phyloP scores from a whole-genome alignment of 1,139 yeast species.

The Pichia sp. region DNA sequence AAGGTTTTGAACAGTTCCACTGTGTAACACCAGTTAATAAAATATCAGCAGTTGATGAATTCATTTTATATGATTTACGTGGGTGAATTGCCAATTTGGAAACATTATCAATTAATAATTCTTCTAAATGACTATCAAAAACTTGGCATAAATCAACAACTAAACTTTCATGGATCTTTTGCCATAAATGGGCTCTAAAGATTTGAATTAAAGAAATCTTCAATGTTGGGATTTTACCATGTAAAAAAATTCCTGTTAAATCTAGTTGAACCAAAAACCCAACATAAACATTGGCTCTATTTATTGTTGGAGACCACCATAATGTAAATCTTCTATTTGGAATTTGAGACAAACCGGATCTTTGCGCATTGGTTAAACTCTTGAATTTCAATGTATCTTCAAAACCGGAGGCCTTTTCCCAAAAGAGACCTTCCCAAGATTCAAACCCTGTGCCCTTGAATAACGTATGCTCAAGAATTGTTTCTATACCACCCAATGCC shows the following conservation, averaged over 20 bases:
- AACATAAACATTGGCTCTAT: conserved; percentile 95
- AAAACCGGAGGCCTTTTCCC: conserved; percentile 97
- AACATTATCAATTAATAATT: conserved; percentile 75
- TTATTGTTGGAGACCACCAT: conserved; percentile 99
- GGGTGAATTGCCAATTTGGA: conserved; percentile 95
- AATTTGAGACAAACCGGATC: conserved; percentile 94
- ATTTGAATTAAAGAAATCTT: conserved; percentile 94
- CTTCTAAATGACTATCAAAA: conserved; percentile 79
- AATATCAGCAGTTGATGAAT: conserved; percentile 89
- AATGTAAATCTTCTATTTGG: conserved; percentile 95
- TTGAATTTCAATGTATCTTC: conserved; percentile 94
- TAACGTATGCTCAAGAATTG: conserved; percentile 89
- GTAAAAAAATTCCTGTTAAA: conserved; percentile 91
- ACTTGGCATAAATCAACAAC: conserved; percentile 93
- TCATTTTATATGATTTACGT: conserved; percentile 94
- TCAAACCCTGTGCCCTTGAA: conserved; percentile 97
- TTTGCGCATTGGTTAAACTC: conserved; percentile 93
- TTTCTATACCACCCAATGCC: conserved; percentile 95
- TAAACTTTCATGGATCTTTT: conserved; percentile 92
- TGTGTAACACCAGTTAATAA: conserved; percentile 66
- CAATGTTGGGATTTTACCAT: conserved; percentile 95
- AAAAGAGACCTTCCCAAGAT: conserved; percentile 97
- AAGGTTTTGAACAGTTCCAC: conserved; percentile 85
- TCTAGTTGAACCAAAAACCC: conserved; percentile 96
- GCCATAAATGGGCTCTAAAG: conserved; percentile 98